These are phyloP conservation scores for Meyerozyma smithsonii DNA, from an alignment of 1,139 yeast genomes.

Conservation along the genomic window DNA sequence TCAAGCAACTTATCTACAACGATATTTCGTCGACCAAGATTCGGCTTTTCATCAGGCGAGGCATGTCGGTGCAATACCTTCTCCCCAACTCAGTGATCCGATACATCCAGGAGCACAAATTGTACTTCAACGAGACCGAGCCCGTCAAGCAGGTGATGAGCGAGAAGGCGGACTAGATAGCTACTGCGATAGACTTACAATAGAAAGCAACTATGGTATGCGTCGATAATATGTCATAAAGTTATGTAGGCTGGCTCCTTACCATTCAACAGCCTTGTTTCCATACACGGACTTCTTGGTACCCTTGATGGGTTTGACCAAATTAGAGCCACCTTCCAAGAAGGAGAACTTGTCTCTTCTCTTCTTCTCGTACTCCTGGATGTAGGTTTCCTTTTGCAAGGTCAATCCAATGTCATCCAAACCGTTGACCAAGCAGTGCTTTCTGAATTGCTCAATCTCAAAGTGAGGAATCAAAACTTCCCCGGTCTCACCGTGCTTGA, in stretches of 20 bases:
- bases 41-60: slow-evolving; percentile 82
- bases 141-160: slow-evolving; percentile 90
- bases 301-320: slow-evolving; percentile 64
- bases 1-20: slow-evolving; percentile 91
- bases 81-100: slow-evolving; percentile 93
- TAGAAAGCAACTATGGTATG: neutral
- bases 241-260: slow-evolving; percentile 10
- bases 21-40: slow-evolving; percentile 96
- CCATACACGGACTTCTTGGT: slow-evolving; percentile 68
- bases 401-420: slow-evolving; percentile 96
- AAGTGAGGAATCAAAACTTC: slow-evolving; percentile 76
- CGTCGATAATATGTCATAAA: neutral
- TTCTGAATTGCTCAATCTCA: slow-evolving; percentile 86
- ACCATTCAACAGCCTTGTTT: slow-evolving; percentile 78
- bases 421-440: slow-evolving; percentile 90
- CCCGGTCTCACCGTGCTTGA: slow-evolving; percentile 59
- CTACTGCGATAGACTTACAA: neutral
- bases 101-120: slow-evolving; percentile 86
- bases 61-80: slow-evolving; percentile 94
- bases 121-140: slow-evolving; percentile 80
- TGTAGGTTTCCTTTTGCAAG: slow-evolving; percentile 78
- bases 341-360: slow-evolving; percentile 83
- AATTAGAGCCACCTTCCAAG: slow-evolving; percentile 79
- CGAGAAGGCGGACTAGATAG: slow-evolving; percentile 36
- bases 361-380: slow-evolving; percentile 63